Evolutionary conservation across 805 yeast species (phyloP), one percentile per base, ranked within the genome.

Genomic region (Monosporozyma unispora): DNA sequence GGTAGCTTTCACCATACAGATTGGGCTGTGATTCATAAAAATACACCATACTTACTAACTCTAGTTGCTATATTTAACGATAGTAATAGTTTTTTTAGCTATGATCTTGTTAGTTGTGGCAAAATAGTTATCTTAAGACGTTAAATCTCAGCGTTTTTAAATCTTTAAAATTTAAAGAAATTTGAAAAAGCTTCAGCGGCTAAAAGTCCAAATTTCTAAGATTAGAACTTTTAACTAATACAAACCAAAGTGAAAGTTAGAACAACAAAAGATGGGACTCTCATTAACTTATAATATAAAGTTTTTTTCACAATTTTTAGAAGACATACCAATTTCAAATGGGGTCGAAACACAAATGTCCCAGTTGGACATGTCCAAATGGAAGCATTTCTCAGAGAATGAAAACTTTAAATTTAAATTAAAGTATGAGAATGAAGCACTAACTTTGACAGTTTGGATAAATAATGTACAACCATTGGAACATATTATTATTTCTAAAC

Each of bases 21-120:
- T 47, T 48, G 3, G 58, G 59, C 28, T 52, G 49, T n/a, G 66
- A 60, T 37, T 55, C 56, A 45, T 59, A 65, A 25, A 62, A 55
- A 38, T 59, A 64, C 28, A 65, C 65, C 66, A 62, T 62, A 11
- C 11, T 19, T n/a, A n/a, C 14, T 37, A 18, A 4, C 12, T 31
- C 4, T 31, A 4, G 12, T 31, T 31, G 16, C n/a, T 4, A 31
- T 14, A 16, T 14, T 31, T 14, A 14, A 5, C 14, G 16, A 31
- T 31, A 7, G 7, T 14, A 12, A 31, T n/a, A 3, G 35, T 3
- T 5, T 31, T 8, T 12, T 12, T 31, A 14, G 4, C 7, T 31
- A n/a, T 14, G 4, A 4, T n/a, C n/a, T 5, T 31, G 2, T 31
- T 31, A 31, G n/a, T 31, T 2, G 35, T 12, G 35, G 35, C 35